These are phyloP conservation scores for Coemansia sp. DNA, from an alignment of 192 early-diverging fungal genomes.

Conservation along the genomic window DNA sequence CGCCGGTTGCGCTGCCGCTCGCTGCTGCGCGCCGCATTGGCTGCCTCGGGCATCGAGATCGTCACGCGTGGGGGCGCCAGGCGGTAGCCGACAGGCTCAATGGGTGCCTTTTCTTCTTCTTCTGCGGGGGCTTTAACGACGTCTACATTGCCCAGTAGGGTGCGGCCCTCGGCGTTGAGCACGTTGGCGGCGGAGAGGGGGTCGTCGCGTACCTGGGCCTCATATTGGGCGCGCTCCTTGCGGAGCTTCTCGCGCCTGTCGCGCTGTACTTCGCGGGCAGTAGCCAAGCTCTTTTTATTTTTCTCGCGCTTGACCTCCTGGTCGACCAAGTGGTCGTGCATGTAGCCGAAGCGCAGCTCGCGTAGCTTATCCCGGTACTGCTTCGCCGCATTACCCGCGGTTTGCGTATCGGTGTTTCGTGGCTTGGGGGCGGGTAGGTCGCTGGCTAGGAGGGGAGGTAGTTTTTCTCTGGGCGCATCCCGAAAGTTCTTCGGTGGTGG, in stretches of 20 bases:
- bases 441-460: not conserved
- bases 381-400: conserved; percentile 10
- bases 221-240: conserved; percentile 27
- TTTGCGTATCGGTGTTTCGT: not conserved
- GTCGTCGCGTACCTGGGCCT: conserved; percentile 32
- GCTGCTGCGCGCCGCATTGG: conserved; percentile 25
- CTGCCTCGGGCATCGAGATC: conserved; percentile 23
- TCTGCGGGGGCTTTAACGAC: not conserved
- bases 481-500: conserved; percentile 35
- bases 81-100: conserved; percentile 18
- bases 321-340: conserved; percentile 13
- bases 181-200: conserved; percentile 54
- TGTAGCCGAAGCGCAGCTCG: conserved; percentile 33
- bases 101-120: not conserved
- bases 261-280: not conserved
- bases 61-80: conserved; percentile 43
- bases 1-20: conserved; percentile 35
- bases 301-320: conserved; percentile 22
- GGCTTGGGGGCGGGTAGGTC: conserved; percentile 26
- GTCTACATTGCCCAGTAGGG: conserved; percentile 25
- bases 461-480: conserved; percentile 5
- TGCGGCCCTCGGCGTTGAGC: conserved; percentile 49
- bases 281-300: not conserved
- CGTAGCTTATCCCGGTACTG: conserved; percentile 34
- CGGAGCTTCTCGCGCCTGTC: conserved; percentile 22